Evolutionary conservation across 1,284 basidiomycete genomes (phyloP), one percentile per base, ranked within the genome.

Genomic region (Moniliella sp.): DNA sequence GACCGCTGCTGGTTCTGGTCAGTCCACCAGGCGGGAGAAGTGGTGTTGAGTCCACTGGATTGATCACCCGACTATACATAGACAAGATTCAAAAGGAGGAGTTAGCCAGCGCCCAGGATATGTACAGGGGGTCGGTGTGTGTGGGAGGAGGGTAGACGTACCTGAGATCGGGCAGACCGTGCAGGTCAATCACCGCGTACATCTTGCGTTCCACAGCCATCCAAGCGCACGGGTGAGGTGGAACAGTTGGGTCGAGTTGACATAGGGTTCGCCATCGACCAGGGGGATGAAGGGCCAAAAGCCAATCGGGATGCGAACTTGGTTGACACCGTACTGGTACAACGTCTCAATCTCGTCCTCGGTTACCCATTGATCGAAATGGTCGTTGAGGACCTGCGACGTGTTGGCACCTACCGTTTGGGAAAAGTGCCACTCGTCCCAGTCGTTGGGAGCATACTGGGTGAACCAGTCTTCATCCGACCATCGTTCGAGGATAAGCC

Each of bases 131-230:
- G n/a, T n/a, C n/a, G n/a, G n/a, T n/a, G n/a, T n/a, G n/a, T n/a
- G n/a, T n/a, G n/a, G n/a, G n/a, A n/a, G n/a, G n/a, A n/a, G n/a
- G n/a, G n/a, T n/a, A n/a, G n/a, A n/a, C n/a, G n/a, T n/a, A n/a
- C n/a, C 41, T 65, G 64, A n/a, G 53, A 57, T 25, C 64, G 10
- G 64, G 64, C 35, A 65, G 45, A 17, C 61, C 62, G 45, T 65
- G 64, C 19, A 63, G 40, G 35, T 65, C 64, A 28, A 65, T 46
- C 37, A 64, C 42, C 23, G 61, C 57, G 37, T 64, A 63, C 49
- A 65, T 63, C 30, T 46, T 45, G 25, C 62, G 53, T 40, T 37
- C 40, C 62, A 54, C 46, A 49, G 42, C 56, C 52, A 59, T 28
- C 39, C 32, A 31, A 51, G 40, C 37, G 47, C 38, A 39, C 43